Evolutionary conservation across 768 basidiomycete species (phyloP), one percentile per base, ranked within the genome.

Genomic region (Dioszegia crocea): DNA sequence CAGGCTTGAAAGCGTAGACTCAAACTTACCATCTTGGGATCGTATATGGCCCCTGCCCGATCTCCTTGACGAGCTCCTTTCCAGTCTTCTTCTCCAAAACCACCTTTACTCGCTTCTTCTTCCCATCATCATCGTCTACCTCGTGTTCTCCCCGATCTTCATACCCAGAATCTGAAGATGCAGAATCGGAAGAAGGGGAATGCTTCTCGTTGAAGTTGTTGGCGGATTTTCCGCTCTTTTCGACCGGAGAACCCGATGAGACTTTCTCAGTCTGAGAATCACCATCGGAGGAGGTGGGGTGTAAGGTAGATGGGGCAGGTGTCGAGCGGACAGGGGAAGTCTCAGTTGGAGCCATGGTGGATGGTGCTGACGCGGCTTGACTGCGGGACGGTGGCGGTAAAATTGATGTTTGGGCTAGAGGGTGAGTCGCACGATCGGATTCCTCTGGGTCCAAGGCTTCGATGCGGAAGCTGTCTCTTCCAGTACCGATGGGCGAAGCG

Each of bases 1-100:
- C n/a, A n/a, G n/a, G n/a, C n/a, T n/a, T n/a, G n/a, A n/a, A n/a
- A n/a, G n/a, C n/a, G n/a, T n/a, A n/a, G n/a, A n/a, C n/a, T n/a
- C 33, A 33, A 14, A 64, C 69, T 64, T 26, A 69, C 73, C 70
- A 71, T 66, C 66, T 43, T 30, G 73, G 73, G 16, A 59, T 43
- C 17, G 70, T 70, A 45, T 74, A 74, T 16, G 61, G 67, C 4
- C 73, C 73, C 10, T 49, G 59, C 14, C 56, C 59, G 26, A 68
- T 51, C 40, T 68, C 66, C 26, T 59, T 62, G 14, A 70, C 23
- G 27, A 66, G 16, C 52, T 68, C 68, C 55, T 65, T 73, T 12
- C 71, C 71, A n/a, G 61, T 57, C 55, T 57, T 64, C 47, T 69
- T 60, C 56, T 73, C 71, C 41, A 73, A 44, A 9, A 73, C 68